These are phyloP conservation scores for Coniochaeta sp. DNA, from an alignment of 2,329 filamentous ascomycete genomes.

Conservation along the genomic window DNA sequence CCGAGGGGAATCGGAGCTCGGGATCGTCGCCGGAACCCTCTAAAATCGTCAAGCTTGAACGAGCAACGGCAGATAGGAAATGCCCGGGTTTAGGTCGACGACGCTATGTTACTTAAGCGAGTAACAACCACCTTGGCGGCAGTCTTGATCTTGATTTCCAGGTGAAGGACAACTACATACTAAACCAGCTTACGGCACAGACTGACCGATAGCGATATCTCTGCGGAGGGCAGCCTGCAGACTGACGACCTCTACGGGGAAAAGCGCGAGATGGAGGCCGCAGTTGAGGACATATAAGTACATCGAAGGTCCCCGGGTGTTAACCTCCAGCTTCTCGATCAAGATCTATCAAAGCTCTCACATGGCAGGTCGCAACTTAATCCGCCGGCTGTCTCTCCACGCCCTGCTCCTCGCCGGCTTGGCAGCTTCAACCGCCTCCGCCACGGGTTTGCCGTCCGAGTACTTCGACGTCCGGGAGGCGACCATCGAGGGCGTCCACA, in stretches of 20 bases:
- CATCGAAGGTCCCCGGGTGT: neutral
- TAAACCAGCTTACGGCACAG: neutral
- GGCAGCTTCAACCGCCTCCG: neutral
- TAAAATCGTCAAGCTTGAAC: neutral
- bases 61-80: neutral
- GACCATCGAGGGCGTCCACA: slow-evolving; percentile 49
- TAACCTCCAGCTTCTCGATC: neutral
- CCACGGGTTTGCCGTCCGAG: slow-evolving; percentile 3
- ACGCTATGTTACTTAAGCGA: neutral
- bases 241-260: neutral
- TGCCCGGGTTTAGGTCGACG: neutral
- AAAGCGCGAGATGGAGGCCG: neutral
- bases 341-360: neutral
- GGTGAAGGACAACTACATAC: neutral
- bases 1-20: neutral
- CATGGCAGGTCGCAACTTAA: neutral
- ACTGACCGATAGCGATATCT: neutral
- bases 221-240: neutral
- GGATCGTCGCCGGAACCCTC: too few species aligned
- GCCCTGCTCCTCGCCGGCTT: neutral
- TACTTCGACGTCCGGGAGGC: slow-evolving; percentile 48
- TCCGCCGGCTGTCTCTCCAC: neutral
- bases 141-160: neutral
- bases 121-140: neutral
- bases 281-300: neutral